These are phyloP conservation scores for Bruguiera gymnorhiza DNA, from an alignment of 345 rosid genomes.

Conservation along the genomic window DNA sequence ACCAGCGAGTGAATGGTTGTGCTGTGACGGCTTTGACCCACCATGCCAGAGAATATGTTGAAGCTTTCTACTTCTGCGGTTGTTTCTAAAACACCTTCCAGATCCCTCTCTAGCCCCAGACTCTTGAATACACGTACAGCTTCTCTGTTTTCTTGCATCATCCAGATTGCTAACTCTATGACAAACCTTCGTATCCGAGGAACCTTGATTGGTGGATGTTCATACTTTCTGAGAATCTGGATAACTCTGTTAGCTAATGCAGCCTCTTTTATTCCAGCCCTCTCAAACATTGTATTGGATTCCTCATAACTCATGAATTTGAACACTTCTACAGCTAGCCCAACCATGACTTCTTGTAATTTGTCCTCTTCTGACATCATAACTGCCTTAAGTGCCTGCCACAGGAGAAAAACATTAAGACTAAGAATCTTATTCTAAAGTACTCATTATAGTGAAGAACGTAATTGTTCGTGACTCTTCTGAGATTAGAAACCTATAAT, in stretches of 20 bases:
- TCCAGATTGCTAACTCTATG: slow-evolving; percentile 72
- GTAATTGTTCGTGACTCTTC: background rate
- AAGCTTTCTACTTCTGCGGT: slow-evolving; percentile 80
- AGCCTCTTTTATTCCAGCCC: slow-evolving; percentile 44
- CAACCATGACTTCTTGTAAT: slow-evolving; percentile 86
- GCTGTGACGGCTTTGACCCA: slow-evolving; percentile 66
- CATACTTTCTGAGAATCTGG: slow-evolving; percentile 49
- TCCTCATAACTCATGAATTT: slow-evolving; percentile 55
- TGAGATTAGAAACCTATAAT: background rate
- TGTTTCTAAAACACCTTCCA: slow-evolving; percentile 57
- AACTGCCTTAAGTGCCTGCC: slow-evolving; percentile 67
- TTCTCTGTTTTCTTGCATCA: slow-evolving; percentile 55
- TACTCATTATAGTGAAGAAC: background rate
- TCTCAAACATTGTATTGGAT: slow-evolving; percentile 37
- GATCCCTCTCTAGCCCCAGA: slow-evolving; percentile 50
- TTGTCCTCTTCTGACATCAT: slow-evolving; percentile 55
- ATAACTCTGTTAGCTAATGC: slow-evolving; percentile 49
- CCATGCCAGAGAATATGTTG: slow-evolving; percentile 70
- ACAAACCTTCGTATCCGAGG: slow-evolving; percentile 80
- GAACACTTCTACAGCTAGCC: slow-evolving; percentile 59
- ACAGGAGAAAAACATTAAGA: background rate
- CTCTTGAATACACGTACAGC: slow-evolving; percentile 36
- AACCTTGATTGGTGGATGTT: slow-evolving; percentile 58
- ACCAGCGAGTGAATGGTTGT: slow-evolving; percentile 57
- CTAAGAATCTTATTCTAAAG: background rate